Evolutionary conservation across 768 basidiomycete genomes (phyloP).

Genomic region (Mycena metata): DNA sequence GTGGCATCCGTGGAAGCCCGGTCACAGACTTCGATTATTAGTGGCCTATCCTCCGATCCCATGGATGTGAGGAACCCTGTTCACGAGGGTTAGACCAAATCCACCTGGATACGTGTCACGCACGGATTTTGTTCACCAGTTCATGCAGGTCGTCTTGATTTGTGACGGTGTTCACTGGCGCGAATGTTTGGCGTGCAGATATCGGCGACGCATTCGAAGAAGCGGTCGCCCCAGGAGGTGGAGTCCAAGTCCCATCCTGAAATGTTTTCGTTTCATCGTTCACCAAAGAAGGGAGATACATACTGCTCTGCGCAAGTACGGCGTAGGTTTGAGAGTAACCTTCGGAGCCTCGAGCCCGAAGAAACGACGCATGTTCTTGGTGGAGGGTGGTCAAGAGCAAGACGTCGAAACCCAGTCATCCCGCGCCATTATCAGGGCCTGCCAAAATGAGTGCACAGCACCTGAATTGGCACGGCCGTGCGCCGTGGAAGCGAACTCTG

Average conservation of each 20-base stretch:
- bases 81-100: neutral
- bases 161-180: constrained; percentile 34
- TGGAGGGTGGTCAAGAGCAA: neutral
- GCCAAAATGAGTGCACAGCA: constrained; percentile 22
- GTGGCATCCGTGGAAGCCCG: constrained; percentile 22
- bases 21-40: constrained; percentile 36
- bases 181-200: constrained; percentile 28
- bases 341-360: constrained; percentile 20
- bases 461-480: constrained; percentile 2
- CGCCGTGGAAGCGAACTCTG: constrained; percentile 8
- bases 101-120: neutral
- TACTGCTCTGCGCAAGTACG: constrained; percentile 28
- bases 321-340: constrained; percentile 23
- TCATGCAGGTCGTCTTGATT: constrained; percentile 36
- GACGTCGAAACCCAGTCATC: neutral
- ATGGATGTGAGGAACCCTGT: constrained; percentile 33
- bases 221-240: neutral
- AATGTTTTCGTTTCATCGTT: neutral
- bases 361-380: constrained; percentile 31
- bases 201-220: constrained; percentile 15
- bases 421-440: constrained; percentile 20
- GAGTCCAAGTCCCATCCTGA: constrained; percentile 8
- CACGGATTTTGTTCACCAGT: constrained; percentile 35
- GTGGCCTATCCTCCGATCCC: constrained; percentile 34
- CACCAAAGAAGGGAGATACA: neutral